Evolutionary conservation across 768 basidiomycete genomes (phyloP), one percentile per base, ranked within the genome.

Genomic region (Postia placenta): DNA sequence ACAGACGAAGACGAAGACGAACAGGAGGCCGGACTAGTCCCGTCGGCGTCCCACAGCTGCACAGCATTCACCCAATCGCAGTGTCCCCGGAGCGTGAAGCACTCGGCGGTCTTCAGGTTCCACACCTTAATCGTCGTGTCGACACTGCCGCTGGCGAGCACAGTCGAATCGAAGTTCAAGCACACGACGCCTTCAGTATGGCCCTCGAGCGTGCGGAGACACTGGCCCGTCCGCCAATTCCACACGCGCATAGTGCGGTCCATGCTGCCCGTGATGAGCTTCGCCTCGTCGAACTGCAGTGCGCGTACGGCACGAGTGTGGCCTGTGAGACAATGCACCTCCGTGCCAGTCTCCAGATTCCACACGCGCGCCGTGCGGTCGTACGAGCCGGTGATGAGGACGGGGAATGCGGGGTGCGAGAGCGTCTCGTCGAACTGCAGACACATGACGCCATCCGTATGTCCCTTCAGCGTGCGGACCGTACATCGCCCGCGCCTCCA

Each of bases 341-440:
- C 85, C 43, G 77, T 71, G 17, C 93, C 95, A 0, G 87, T 90
- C 67, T 97, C 94, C 45, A 98, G 77, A 63, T 98, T 96, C 96
- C 96, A 99, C 4, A 99, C 84, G 17, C 94, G 82, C 4, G 85
- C 83, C 2, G 92, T 96, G 58, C 89, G 84, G 61, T 99, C 96
- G 67, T 96, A 98, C 1, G 93, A 96, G 23, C 96, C 96, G 2
- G 96, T 95, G 73, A 99, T 93, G 47, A 99, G 83, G 53, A 99
- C 82, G 5, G 95, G 93, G 60, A 93, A 96, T 6, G 81, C 73
- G 6, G 91, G 87, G 64, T 92, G 85, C 1, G 78, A 70, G 9
- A 95, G 73, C 4, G 82, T 83, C 64, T 96, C 95, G 63, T 76
- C 84, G 64, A 93, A 94, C 62, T 99, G 96, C 3, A 99, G 78